Evolutionary conservation across 2,329 filamentous ascomycete species (phyloP).

Genomic region (Moelleriella libera): DNA sequence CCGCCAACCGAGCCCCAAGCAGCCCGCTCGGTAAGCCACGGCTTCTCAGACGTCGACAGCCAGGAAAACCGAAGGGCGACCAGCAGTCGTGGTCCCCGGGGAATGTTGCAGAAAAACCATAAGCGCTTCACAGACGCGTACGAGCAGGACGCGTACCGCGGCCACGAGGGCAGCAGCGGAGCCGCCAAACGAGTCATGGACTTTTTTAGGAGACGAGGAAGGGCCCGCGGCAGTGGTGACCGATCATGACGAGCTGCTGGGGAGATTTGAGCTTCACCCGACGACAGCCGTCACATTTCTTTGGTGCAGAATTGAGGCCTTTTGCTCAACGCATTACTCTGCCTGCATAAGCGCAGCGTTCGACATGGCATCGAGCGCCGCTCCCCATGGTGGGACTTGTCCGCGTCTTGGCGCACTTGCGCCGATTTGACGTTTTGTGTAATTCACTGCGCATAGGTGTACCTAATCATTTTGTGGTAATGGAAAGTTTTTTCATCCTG

Average conservation of each 20-base stretch:
- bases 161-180: slow-evolving; percentile 70
- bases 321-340: not conserved
- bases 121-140: slow-evolving; percentile 85
- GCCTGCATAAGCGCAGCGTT: no score
- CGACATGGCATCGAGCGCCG: no score
- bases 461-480: not conserved
- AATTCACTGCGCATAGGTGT: not conserved
- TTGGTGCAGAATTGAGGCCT: not conserved
- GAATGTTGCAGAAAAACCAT: slow-evolving; percentile 68
- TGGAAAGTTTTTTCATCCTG: no score
- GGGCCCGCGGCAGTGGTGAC: slow-evolving; percentile 50
- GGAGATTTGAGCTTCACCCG: not conserved
- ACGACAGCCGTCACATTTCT: not conserved
- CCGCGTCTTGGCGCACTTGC: not conserved
- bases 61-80: slow-evolving; percentile 24
- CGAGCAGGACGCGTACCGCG: slow-evolving; percentile 52
- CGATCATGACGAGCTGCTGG: slow-evolving; percentile 14
- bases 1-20: slow-evolving; percentile 23
- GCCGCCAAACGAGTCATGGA: slow-evolving; percentile 93
- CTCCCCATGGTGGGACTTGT: no score
- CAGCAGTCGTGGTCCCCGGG: slow-evolving; percentile 26
- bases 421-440: not conserved
- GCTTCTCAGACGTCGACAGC: slow-evolving; percentile 27
- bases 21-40: slow-evolving; percentile 28
- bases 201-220: slow-evolving; percentile 82